phyloP scores from a whole-genome alignment of 805 yeast species.

The Starmerella cellae region DNA sequence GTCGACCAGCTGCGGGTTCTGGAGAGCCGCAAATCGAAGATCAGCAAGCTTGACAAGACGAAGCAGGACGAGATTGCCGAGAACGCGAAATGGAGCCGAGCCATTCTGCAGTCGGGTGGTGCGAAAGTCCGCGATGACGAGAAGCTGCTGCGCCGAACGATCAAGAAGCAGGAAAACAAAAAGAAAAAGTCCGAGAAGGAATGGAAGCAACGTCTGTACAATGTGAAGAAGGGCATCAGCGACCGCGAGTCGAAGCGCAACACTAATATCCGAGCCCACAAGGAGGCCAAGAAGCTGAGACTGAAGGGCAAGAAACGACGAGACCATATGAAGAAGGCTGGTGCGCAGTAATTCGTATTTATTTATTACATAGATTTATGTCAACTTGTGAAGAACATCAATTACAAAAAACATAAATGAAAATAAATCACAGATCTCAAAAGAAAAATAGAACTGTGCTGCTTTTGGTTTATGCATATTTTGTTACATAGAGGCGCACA shows the following conservation, averaged over 20 bases:
- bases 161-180: conserved; percentile 67
- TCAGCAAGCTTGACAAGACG: conserved; percentile 48
- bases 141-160: conserved; percentile 67
- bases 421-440: too few species aligned
- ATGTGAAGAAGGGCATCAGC: conserved; percentile 59
- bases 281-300: conserved; percentile 52
- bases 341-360: not conserved
- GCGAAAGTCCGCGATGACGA: conserved; percentile 80
- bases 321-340: conserved; percentile 19
- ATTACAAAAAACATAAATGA: too few species aligned
- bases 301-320: conserved; percentile 60
- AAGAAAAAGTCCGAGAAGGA: conserved; percentile 79
- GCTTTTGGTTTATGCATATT: not conserved
- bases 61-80: conserved; percentile 45
- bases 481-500: not conserved
- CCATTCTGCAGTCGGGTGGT: conserved; percentile 80
- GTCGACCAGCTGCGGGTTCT: conserved; percentile 71
- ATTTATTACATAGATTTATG: not conserved
- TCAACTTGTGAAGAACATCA: too few species aligned
- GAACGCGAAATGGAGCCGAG: conserved; percentile 73
- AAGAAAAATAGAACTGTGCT: too few species aligned
- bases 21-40: conserved; percentile 57
- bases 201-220: conserved; percentile 82
- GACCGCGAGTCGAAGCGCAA: conserved; percentile 79
- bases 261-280: conserved; percentile 74